A percentile compares a stretch with the other conserved stretches of the same genome.
Evolutionary conservation across 2,329 filamentous ascomycete species (phyloP).

Genomic region (Davidsoniella virescens): DNA sequence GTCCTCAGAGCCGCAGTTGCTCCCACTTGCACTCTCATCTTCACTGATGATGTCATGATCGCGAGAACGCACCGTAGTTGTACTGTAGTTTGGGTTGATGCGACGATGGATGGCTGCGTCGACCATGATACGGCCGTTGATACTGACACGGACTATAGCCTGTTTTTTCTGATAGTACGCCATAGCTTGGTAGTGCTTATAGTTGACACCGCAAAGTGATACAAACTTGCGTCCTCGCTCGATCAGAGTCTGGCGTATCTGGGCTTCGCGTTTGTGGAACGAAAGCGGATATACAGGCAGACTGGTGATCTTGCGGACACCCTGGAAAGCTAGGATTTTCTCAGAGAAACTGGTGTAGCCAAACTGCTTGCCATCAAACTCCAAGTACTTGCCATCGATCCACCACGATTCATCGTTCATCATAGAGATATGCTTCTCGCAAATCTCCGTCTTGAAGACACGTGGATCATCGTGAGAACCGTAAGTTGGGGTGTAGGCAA

Average conservation of each 20-base stretch:
- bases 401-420: background rate
- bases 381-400: background rate
- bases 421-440: constrained; percentile 43
- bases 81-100: constrained; percentile 72
- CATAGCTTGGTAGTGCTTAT: constrained; percentile 67
- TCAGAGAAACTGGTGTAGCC: constrained; percentile 56
- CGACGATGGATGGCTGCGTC: constrained; percentile 69
- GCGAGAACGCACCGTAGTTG: too few relatives aligned
- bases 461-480: constrained; percentile 60
- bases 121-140: constrained; percentile 78
- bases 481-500: constrained; percentile 64
- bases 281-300: constrained; percentile 61
- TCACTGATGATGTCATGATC: too few relatives aligned
- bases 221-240: constrained; percentile 77
- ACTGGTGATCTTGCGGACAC: constrained; percentile 66
- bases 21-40: too few relatives aligned
- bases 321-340: constrained; percentile 61
- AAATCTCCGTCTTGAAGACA: constrained; percentile 66
- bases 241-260: constrained; percentile 49
- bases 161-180: constrained; percentile 74
- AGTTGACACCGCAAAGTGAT: constrained; percentile 63
- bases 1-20: too few relatives aligned
- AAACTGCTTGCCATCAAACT: constrained; percentile 26
- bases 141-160: constrained; percentile 59
- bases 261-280: constrained; percentile 59